Base-by-base conservation (phyloP, 208 protist genomes). In the Wallacemonas rigidus region DNA sequence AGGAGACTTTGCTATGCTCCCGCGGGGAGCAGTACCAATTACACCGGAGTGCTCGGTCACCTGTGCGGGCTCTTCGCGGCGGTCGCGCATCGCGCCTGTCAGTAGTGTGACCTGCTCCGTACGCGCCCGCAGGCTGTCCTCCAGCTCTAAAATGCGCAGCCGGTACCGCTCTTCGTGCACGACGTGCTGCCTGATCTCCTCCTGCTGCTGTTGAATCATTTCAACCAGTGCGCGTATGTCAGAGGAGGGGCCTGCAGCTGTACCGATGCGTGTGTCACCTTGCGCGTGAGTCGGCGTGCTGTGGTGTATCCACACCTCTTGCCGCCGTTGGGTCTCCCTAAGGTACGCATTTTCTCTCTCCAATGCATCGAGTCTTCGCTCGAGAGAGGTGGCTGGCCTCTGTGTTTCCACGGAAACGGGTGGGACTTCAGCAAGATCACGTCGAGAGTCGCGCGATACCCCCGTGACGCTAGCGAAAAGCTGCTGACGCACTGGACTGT, bases 161-260 rank as follows among this genome's bases (percentile, higher is more conserved):
- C 87, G 84, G 45, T 94, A 94, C 43, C 58, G 43, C 51, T 64
- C 63, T 64, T 94, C 89, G 56, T 76, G 80, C 26, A 72, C 55
- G 1, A 83, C 82, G 73, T 86, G 75, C 14, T 70, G 75, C 14
- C 79, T 70, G 14, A 91, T 87, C 47, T 92, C 86, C 2, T 57
- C 45, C 56, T 94, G 89, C 53, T 92, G 86, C 39, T 79, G 71
- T 26, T 74, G 48, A 0, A 88, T 74, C 47, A 88, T 72, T 41
- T 85, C 79, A 11, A 80, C 60, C 38, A 88, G 61, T 4, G 43
- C 5, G 60, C 43, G 60, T 17, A 65, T 1, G n/a, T 65, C 60
- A 9, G 7, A 8, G 15, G 7, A 8, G 54, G 7, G 11, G 47
- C 47, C 47, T 15, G 26, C 26, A 26, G 26, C 26, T 26, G 26